Evolutionary conservation across 768 basidiomycete species (phyloP), one percentile per base, ranked within the genome.

Genomic region (Tremella mesenterica): DNA sequence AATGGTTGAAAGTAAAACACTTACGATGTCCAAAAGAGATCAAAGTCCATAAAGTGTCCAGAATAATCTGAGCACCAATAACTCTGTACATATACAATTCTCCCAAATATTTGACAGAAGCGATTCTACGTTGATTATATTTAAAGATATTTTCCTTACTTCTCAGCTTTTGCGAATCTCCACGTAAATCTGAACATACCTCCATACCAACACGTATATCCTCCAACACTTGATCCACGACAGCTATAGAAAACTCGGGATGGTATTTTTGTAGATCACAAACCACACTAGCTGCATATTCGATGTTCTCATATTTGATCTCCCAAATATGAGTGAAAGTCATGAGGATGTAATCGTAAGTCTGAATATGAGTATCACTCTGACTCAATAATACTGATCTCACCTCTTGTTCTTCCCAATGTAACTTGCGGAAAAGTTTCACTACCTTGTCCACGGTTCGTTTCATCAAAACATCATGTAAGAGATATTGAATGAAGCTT

Each of bases 251-350:
- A 71, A 97, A 99, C 2, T 85, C 82, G 9, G 91, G 85, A 60
- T 88, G 88, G 73, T 93, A 95, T 25, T 89, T 81, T 68, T 92
- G 88, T 41, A 99, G 77, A 68, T 97, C 95, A 66, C 92, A 92
- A 2, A 92, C 85, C 54, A 97, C 77, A 82, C 95, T 93, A 10
- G 95, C 92, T 46, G 97, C 77, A 26, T 95, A 78, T 52, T 84
- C 81, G 63, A 99, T 82, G 65, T 88, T 93, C 54, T 84, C 79
- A 68, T 85, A 97, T 66, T 90, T 93, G 75, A 96, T 81, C 71
- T 97, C 97, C 91, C 93, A 95, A 2, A 93, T 86, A 65, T 95
- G 93, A n/a, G 87, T 88, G 76, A 99, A 99, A 34, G 88, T 81
- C 68, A 88, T 87, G 75, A 85, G 83, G 6, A 97, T 77, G 21